Percentiles rank a stretch among this genome's conserved stretches.
These are phyloP conservation scores for Podospora appendiculata DNA, from an alignment of 495 filamentous ascomycete genomes.

Conservation along the genomic window DNA sequence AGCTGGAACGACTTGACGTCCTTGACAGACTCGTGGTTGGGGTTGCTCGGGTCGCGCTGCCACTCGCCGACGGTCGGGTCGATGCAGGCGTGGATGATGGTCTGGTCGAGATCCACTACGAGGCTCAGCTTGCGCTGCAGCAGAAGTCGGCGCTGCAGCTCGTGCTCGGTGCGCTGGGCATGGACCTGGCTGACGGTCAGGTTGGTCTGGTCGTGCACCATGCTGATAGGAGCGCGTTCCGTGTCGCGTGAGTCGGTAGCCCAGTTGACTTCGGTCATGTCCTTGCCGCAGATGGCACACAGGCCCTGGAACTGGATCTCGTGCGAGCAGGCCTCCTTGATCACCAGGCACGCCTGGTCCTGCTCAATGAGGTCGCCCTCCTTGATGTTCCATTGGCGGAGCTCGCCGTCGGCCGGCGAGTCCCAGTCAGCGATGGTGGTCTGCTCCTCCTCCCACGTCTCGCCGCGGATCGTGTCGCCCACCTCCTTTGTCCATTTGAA, in stretches of 20 bases:
- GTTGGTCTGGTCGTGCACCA: constrained; percentile 81
- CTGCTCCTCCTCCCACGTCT: constrained; percentile 47
- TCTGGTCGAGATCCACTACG: constrained; percentile 96
- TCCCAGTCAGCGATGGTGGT: constrained; percentile 71
- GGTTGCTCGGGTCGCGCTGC: constrained; percentile 79
- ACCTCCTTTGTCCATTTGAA: constrained; percentile 67
- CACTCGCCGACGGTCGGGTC: constrained; percentile 95
- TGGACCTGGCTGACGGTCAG: constrained; percentile 68
- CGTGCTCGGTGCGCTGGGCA: constrained; percentile 73
- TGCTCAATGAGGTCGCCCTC: constrained; percentile 61
- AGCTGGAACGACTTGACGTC: constrained; percentile 84
- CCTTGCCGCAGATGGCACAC: constrained; percentile 88
- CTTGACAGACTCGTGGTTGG: constrained; percentile 85
- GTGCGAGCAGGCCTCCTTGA: constrained; percentile 89
- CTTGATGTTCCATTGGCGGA: constrained; percentile 66
- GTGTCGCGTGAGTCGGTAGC: constrained; percentile 49
- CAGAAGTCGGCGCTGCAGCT: constrained; percentile 76
- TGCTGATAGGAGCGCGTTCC: constrained; percentile 81
- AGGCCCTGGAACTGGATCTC: constrained; percentile 84
- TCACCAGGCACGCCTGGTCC: constrained; percentile 56
- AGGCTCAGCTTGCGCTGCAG: constrained; percentile 75
- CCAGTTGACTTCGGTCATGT: constrained; percentile 72
- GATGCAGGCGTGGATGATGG: constrained; percentile 96
- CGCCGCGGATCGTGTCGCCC: constrained; percentile 62
- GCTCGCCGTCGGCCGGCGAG: constrained; percentile 68